Evolutionary conservation across 106 monocot genomes (phyloP), one percentile per base, ranked within the genome.

Genomic region (Acanthochlamys bracteata): DNA sequence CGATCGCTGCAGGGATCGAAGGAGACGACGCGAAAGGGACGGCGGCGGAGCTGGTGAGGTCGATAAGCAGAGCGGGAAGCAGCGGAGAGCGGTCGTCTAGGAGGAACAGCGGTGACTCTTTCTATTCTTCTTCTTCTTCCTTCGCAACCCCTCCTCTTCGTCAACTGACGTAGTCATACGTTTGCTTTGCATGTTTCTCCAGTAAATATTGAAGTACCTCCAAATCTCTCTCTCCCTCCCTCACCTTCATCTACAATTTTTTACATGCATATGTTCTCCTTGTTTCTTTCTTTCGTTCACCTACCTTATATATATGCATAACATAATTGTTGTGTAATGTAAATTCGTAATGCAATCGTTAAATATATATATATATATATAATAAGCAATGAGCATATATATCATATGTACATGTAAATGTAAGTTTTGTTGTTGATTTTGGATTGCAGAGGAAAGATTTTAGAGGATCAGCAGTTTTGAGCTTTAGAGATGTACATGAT

Each of bases 31-130:
- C 11, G 7, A 24, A 7, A 2, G 25, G 3, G 43, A 70, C 41
- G 39, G 51, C 62, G 54, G 47, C n/a, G 21, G 54, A 25, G 24
- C 21, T 42, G 17, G 21, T 60, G 7, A 53, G 16, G 55, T 8
- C 59, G 53, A 22, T n/a, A 13, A 58, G 25, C 21, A 17, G 42
- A 42, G 0, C 46, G 45, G 53, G 39, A 26, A 71, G 12, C 20
- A 10, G 7, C 10, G 51, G 51, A 25, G 24, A 66, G 7, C 26
- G 12, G 53, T 25, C 19, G 25, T n/a, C 53, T 14, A 16, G 54
- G 55, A 26, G 54, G 67, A n/a, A 16, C 19, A 22, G 27, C 54
- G 33, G 59, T 55, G 55, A 55, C 22, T 19, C 55, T 20, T 49
- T 20, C 55, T 55, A 10, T 20, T 22, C 22, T 21, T 20, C 55